Percentiles rank a stretch among this genome's conserved stretches.
Conservation (phyloP, 2,329 filamentous ascomycete species). For the Alternaria infectoria region DNA sequence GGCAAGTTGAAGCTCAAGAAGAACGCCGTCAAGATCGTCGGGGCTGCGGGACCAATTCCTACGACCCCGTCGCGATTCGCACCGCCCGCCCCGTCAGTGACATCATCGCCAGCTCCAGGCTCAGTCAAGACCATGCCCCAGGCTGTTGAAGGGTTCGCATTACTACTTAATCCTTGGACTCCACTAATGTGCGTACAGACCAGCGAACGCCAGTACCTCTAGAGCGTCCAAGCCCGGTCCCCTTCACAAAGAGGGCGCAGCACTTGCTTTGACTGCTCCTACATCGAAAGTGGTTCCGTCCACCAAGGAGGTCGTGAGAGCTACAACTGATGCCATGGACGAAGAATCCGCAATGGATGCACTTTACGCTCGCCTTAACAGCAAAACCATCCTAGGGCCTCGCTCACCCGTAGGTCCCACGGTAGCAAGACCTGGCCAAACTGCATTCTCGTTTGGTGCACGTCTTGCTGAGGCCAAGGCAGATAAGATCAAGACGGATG, state of each 20-base stretch:
- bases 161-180: neutral
- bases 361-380: conserved; percentile 28
- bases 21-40: conserved; percentile 33
- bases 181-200: conserved; percentile 13
- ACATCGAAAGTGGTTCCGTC: neutral
- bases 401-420: neutral
- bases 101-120: neutral
- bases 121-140: conserved; percentile 12
- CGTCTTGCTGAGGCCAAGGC: neutral
- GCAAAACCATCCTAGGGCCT: neutral
- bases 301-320: conserved; percentile 2
- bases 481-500: neutral
- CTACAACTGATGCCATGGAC: neutral
- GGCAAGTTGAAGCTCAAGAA: conserved; percentile 38
- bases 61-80: neutral
- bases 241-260: neutral
- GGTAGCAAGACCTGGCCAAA: neutral
- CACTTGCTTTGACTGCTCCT: neutral
- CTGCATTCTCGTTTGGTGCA: conserved; percentile 11
- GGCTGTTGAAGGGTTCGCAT: conserved; percentile 22
- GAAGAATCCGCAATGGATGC: conserved; percentile 20
- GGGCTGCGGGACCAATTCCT: conserved; percentile 16
- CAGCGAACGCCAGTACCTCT: neutral
- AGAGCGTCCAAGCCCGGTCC: neutral
- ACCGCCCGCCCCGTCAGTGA: neutral